Conservation (phyloP, 2,329 filamentous ascomycete genomes). For the Stenocarpella maydis region DNA sequence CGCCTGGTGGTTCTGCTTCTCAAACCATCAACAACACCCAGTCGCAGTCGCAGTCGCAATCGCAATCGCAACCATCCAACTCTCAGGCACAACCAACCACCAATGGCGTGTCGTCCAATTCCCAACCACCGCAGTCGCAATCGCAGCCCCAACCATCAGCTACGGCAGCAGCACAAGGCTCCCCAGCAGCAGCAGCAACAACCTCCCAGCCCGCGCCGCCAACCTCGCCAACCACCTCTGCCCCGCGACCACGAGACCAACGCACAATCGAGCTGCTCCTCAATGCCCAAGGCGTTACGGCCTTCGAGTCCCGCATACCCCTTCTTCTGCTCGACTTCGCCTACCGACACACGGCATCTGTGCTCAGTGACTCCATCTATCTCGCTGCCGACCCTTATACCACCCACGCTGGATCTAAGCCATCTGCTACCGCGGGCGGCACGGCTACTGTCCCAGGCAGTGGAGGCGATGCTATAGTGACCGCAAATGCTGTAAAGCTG, state of each 20-base stretch:
- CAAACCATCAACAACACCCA: conserved; percentile 38
- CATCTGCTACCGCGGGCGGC: conserved; percentile 58
- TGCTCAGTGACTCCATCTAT: conserved; percentile 76
- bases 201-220: conserved; percentile 39
- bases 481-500: conserved; percentile 73
- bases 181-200: conserved; percentile 36
- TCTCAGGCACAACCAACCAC: conserved; percentile 41
- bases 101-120: conserved; percentile 34
- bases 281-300: conserved; percentile 78
- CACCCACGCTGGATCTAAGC: conserved; percentile 61
- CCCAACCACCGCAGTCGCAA: conserved; percentile 40
- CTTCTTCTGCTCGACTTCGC: conserved; percentile 86
- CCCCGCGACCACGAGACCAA: conserved; percentile 76
- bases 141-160: conserved; percentile 41
- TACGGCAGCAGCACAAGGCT: conserved; percentile 35
- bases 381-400: conserved; percentile 74
- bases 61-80: conserved; percentile 33
- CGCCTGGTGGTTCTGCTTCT: conserved; percentile 44
- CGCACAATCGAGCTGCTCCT: conserved; percentile 83
- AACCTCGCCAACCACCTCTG: conserved; percentile 48
- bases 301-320: conserved; percentile 84
- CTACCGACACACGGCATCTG: conserved; percentile 79
- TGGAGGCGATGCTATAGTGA: conserved; percentile 64
- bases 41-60: conserved; percentile 33
- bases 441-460: conserved; percentile 54